These are phyloP conservation scores for Tuber microsphaerosporum DNA, from an alignment of 495 filamentous ascomycete species.

Conservation along the genomic window DNA sequence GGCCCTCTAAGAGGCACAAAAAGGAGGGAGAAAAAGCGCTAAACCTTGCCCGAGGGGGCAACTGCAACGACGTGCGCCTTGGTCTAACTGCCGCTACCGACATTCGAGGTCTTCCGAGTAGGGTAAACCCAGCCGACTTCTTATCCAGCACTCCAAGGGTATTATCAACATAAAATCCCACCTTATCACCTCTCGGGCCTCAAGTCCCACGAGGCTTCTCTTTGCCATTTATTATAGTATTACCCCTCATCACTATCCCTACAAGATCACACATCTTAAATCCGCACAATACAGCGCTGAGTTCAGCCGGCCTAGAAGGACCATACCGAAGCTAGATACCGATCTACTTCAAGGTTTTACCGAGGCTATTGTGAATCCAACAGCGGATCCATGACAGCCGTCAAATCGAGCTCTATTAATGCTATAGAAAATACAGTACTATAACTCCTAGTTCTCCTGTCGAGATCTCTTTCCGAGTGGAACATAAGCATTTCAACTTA, in stretches of 20 bases:
- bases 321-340: background rate
- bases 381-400: background rate
- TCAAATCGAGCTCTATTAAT: background rate
- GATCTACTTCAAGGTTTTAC: background rate
- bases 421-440: background rate
- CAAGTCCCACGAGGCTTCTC: background rate
- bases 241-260: background rate
- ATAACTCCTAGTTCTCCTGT: background rate
- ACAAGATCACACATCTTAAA: background rate
- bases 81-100: background rate
- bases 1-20: background rate
- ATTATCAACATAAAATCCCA: background rate
- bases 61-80: background rate
- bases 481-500: background rate
- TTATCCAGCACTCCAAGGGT: background rate
- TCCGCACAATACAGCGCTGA: too few species aligned
- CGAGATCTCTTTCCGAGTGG: background rate
- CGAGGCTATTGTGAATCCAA: background rate
- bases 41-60: background rate
- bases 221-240: background rate
- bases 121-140: too few species aligned
- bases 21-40: background rate
- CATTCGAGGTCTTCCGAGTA: background rate
- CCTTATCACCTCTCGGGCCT: background rate
- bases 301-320: too few species aligned